Base-by-base conservation (phyloP, 148 eudicot genomes). In the Polygonum maritimum region DNA sequence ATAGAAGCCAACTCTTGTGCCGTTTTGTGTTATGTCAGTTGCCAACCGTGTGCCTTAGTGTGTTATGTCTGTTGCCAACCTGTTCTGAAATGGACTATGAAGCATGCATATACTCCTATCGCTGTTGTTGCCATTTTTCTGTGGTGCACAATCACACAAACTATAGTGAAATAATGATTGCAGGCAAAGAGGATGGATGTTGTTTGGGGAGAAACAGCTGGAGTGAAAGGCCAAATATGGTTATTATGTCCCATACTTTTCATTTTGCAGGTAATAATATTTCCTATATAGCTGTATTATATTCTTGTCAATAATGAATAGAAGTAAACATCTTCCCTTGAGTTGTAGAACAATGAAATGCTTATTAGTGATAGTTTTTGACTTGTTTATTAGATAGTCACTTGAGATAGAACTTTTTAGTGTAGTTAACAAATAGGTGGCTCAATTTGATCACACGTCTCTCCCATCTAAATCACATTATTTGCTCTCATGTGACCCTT, bases 161-260 rank as follows among this genome's bases (percentile, higher is more conserved):
- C 31, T 7, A 63, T 31, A 4, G 14, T 22, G 4, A 21, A 7
- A 8, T 11, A 62, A 62, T 48, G 74, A 48, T 77, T 76, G 48
- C 82, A 86, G 88, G 88, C 88, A 69, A 86, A 86, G 74, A 81
- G 84, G 78, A 86, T 86, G 88, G 88, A 86, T 79, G 81, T 86
- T 77, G 88, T 86, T 38, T 83, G 88, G 88, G 88, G 88, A 49
- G 88, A 86, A 86, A 81, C 86, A 31, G 84, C 86, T 58, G 88
- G 88, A 73, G 88, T 83, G 69, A 81, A 76, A 73, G 88, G 88
- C 44, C 88, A 86, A 49, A 71, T 86, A 48, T 78, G 84, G 83
- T 77, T 86, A 78, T 79, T 86, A 21, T 81, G 82, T 73, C 88
- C 88, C 36, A 77, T 86, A 77, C 88, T 86, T 41, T 86, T 86